Base-by-base conservation (phyloP, 129 eudicot genomes). In the Apium graveolens region DNA sequence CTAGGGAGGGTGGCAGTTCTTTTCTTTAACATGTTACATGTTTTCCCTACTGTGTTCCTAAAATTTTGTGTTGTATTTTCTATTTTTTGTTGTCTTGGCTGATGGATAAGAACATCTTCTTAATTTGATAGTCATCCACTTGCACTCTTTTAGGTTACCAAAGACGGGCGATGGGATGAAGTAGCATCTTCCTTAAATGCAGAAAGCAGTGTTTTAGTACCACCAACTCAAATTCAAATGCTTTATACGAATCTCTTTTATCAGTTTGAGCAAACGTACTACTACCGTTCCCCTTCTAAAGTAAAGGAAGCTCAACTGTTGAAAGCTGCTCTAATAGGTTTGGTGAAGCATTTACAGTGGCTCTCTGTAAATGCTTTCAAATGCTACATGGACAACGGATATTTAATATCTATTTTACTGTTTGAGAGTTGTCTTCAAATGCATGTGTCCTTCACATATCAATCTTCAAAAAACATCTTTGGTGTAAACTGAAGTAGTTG, bases 121-220 rank as follows among this genome's bases (percentile, higher is more conserved):
- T 66, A 31, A 27, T 66, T 31, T 66, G 72, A 65, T 31, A 38
- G 12, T n/a, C 8, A 79, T 39, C 76, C 17, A 51, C 43, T 44
- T 37, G 32, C 79, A 31, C 26, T n/a, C 45, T 77, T 74, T 79
- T 84, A 91, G 97, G 97, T 91, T 20, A 85, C 87, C 26, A 84
- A 77, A 82, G 84, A 78, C 32, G 90, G 90, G 46, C 86, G 72
- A 66, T 91, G 97, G 97, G 86, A 70, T 45, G 91, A 89, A 17
- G 84, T 89, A 55, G 93, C 91, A 46, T 78, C 80, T 31, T 42
- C 80, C 5, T 79, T 83, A 71, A 76, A 75, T 65, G 37, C 17
- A 49, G 76, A 48, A 79, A 80, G 77, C 76, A 65, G 27, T 39
- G 77, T 77, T 46, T 48, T 70, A 7, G 78, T 87, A 75, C 78